Evolutionary conservation across 2,329 filamentous ascomycete genomes (phyloP), one percentile per base, ranked within the genome.

Genomic region (Coniochaeta sp.): DNA sequence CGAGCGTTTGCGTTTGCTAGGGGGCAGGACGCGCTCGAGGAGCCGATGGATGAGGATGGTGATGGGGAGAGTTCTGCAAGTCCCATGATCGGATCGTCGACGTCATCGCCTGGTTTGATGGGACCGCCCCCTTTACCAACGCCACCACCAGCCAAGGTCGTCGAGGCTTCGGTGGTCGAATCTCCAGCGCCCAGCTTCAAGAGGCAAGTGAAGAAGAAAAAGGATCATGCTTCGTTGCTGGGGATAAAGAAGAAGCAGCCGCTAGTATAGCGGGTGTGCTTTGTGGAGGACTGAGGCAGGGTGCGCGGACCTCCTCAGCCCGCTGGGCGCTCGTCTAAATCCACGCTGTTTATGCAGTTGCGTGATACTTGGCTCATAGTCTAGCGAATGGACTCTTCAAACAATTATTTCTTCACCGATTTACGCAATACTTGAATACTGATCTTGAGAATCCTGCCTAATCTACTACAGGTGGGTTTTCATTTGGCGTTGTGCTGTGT

Each of bases 221-320:
- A 95, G 74, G 87, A 95, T 62, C 83, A 89, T 61, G 79, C 86
- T 0, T 86, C 88, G 16, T 77, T 87, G 24, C 74, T 96, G 57
- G 92, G 93, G 1, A 93, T 97, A 68, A 97, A 96, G 79, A 95
- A 91, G 80, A 93, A 92, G 75, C 77, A 81, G 17, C 78, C 82
- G 0, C 68, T 87, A 19, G 80, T 85, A 5, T 87, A 69, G 73
- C 16, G 38, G 12, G 11, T 28, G 24, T 52, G 47, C 12, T 12
- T 5, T 31, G 28, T 31, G 5, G n/a, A 31, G 43, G 3, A 24
- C n/a, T 12, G 5, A 11, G 43, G 43, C 5, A 12, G 43, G n/a
- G 8, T 22, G 43, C 40, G 40, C 40, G 3, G 34, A n/a, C n/a
- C 11, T 3, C 4, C 16, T 38, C 34, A 17, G 16, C 34, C 34